Evolutionary conservation across 108 stramenopile genomes (phyloP), one percentile per base, ranked within the genome.

Genomic region (Mediolabrus comicus): DNA sequence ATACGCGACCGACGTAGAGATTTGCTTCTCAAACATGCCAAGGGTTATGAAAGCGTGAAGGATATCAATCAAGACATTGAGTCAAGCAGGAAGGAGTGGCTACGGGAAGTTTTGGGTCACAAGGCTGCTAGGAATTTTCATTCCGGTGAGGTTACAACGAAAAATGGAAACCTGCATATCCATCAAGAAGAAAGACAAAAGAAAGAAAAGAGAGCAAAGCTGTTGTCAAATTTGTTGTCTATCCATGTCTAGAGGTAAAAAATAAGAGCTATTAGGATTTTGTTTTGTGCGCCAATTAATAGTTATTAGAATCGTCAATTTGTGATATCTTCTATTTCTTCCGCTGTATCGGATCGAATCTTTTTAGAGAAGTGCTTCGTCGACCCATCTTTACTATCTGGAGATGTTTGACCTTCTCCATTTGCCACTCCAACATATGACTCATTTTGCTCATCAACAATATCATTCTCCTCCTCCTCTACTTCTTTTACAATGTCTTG

Each of bases 311-410:
- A 4, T 49, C 46, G 22, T 49, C 10, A 49, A 24, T 49, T 43
- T 22, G 22, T 6, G 8, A 22, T 6, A 17, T 9, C 9, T 19
- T 49, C 46, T 9, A 22, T 22, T 49, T 49, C 22, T 7, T 49
- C 8, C 8, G 8, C 46, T 4, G 14, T 12, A 55, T 73, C 63
- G 2, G 57, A 55, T 60, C 73, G 64, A 33, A 59, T 49, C 34
- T 74, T 74, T 65, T 74, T 74, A 3, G 73, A 53, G n/a, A 64
- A 65, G 26, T 74, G 72, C 32, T 59, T 59, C 33, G 61, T 53
- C 19, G 36, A 26, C 16, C 17, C 36, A 25, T 31, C 52, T 54
- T 11, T 11, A 35, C 6, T 29, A n/a, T 49, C 31, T 12, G 31
- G 55, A n/a, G 62, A 64, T 28, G 72, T 64, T 34, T 61, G 14